Evolutionary conservation across 331 rosid genomes (phyloP).

Genomic region (Telfairia occidentalis): DNA sequence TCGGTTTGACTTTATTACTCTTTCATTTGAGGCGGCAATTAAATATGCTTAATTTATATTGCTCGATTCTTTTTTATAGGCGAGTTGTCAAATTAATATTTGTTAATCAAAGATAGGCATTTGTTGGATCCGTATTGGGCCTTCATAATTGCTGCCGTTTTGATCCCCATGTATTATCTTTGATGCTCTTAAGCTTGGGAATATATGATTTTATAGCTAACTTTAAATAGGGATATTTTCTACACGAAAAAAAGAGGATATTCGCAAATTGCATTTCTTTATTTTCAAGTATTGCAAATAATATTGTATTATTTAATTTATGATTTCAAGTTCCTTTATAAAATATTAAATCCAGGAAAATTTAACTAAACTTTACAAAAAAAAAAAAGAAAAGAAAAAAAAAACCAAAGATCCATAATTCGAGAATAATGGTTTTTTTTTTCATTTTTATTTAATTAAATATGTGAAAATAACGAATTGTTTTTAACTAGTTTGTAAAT

Average conservation of each 20-base stretch:
- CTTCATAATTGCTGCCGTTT: not conserved
- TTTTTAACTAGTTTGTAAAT: too few relatives aligned
- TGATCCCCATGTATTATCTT: not conserved
- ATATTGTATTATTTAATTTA: not conserved
- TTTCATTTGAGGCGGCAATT: too few relatives aligned
- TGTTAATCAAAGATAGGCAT: not conserved
- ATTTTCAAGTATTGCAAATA: not conserved
- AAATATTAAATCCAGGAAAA: not conserved
- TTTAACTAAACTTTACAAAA: not conserved
- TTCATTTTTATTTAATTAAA: too few relatives aligned
- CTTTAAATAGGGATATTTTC: not conserved
- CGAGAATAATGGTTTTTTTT: too few relatives aligned
- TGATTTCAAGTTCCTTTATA: not conserved
- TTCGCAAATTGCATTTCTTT: not conserved
- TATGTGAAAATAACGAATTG: too few relatives aligned
- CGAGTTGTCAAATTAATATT: not conserved
- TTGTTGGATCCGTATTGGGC: not conserved
- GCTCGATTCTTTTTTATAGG: too few relatives aligned
- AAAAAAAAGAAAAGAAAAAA: too few relatives aligned
- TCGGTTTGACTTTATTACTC: too few relatives aligned
- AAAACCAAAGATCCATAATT: too few relatives aligned
- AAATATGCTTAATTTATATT: not conserved
- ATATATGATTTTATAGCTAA: not conserved
- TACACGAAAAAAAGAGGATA: not conserved
- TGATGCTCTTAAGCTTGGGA: not conserved